These are phyloP conservation scores for Chytridium lagenaria DNA, from an alignment of 371 early-diverging fungal genomes.

Conservation along the genomic window DNA sequence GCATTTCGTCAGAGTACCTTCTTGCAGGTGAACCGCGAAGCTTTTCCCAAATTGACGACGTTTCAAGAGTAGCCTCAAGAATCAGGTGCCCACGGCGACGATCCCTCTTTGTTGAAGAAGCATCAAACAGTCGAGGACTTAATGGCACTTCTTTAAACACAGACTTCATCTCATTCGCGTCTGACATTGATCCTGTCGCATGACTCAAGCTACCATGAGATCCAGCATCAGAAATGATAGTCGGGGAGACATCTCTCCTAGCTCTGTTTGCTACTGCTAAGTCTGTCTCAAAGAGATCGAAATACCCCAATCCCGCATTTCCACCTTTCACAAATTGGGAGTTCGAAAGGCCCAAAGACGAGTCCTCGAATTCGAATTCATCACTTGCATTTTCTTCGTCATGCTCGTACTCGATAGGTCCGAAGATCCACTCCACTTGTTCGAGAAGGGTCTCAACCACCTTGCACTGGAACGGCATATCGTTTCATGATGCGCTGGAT, in stretches of 20 bases:
- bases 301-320: slow-evolving; percentile 1
- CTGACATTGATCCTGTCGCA: too few relatives aligned
- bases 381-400: slow-evolving; percentile 23
- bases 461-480: slow-evolving; percentile 49
- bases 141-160: not conserved
- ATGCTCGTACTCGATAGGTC: slow-evolving; percentile 57
- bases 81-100: not conserved
- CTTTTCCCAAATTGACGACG: not conserved
- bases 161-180: not conserved
- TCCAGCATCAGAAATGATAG: too few relatives aligned
- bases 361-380: not conserved
- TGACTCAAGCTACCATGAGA: too few relatives aligned
- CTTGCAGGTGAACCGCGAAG: not conserved
- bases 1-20: not conserved
- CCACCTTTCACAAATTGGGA: not conserved
- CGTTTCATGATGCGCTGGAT: slow-evolving; percentile 38
- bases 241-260: too few relatives aligned
- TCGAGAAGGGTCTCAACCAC: slow-evolving; percentile 52
- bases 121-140: not conserved
- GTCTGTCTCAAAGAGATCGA: slow-evolving; percentile 3
- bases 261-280: too few relatives aligned
- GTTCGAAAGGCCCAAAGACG: not conserved
- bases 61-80: not conserved
- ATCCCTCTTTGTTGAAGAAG: not conserved
- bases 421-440: slow-evolving; percentile 56